Percentiles rank a stretch among this genome's conserved stretches.
Conservation (phyloP, 2,329 filamentous ascomycete genomes). For the Nigrospora sphaerica region DNA sequence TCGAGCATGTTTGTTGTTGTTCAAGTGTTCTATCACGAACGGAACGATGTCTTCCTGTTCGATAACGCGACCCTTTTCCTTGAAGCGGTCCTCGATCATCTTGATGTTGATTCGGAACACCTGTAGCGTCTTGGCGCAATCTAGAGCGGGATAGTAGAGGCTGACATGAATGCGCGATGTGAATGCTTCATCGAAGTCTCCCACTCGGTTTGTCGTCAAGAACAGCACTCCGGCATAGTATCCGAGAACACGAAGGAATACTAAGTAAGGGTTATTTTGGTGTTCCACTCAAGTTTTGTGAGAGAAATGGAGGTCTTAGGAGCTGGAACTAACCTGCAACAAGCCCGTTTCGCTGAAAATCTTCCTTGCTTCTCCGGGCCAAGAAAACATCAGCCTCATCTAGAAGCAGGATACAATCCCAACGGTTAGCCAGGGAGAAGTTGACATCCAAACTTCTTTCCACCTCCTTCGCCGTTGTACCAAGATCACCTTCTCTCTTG, state of each 20-base stretch:
- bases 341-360: slow-evolving; percentile 19
- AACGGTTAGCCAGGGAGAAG: not conserved
- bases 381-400: not conserved
- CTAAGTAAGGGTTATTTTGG: slow-evolving; percentile 7
- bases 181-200: slow-evolving; percentile 32
- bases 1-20: not conserved
- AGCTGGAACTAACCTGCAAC: slow-evolving; percentile 15
- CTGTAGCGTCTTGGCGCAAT: slow-evolving; percentile 5
- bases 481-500: not conserved
- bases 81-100: slow-evolving; percentile 6
- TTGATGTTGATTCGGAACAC: slow-evolving; percentile 10
- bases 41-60: slow-evolving; percentile 5
- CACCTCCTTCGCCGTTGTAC: slow-evolving; percentile 22
- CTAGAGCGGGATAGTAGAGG: slow-evolving; percentile 21
- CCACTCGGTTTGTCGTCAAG: slow-evolving; percentile 33
- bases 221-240: slow-evolving; percentile 29
- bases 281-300: no score
- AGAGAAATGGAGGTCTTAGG: not conserved
- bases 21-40: slow-evolving; percentile 8
- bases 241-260: slow-evolving; percentile 26
- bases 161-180: slow-evolving; percentile 26
- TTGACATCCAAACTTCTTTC: slow-evolving; percentile 14
- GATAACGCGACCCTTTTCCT: slow-evolving; percentile 3
- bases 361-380: slow-evolving; percentile 2
- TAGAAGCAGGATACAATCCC: not conserved